Percentiles rank a stretch among this genome's conserved stretches.
Conservation (phyloP, 1,284 basidiomycete genomes). For the Leccinum fallax region DNA sequence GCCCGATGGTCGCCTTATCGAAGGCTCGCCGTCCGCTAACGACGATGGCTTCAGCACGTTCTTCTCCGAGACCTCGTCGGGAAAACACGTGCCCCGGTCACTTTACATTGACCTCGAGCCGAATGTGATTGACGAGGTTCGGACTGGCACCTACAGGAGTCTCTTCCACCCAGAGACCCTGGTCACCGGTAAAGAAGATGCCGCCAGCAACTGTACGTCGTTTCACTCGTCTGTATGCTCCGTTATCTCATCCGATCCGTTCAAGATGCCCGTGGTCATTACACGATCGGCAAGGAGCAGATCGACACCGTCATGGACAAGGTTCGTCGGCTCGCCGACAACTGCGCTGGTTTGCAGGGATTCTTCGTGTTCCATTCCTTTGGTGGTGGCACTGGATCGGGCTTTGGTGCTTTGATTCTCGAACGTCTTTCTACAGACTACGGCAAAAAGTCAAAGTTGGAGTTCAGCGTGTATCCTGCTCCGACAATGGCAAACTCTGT, state of each 20-base stretch:
- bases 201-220: conserved; percentile 91
- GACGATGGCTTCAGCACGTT: conserved; percentile 98
- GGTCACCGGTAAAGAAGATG: conserved; percentile 98
- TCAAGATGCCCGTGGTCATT: conserved; percentile 93
- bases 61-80: conserved; percentile 90
- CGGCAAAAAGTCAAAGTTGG: conserved; percentile 99
- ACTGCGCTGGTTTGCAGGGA: conserved; percentile 97
- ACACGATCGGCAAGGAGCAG: conserved; percentile 97
- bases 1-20: conserved; percentile 82
- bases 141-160: conserved; percentile 91
- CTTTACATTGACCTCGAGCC: conserved; percentile 98
- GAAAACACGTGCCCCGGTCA: conserved; percentile 98
- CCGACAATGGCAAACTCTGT: conserved; percentile 95
- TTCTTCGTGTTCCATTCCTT: conserved; percentile 99
- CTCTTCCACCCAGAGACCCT: conserved; percentile 99
- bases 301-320: conserved; percentile 95
- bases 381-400: conserved; percentile 99
- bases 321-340: conserved; percentile 94
- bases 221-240: background rate
- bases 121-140: conserved; percentile 97
- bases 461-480: conserved; percentile 98
- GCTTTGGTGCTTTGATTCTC: conserved; percentile 96
- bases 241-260: background rate
- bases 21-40: conserved; percentile 69
- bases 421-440: conserved; percentile 98